Evolutionary conservation across 116 monocot species (phyloP).

Genomic region (Cymodocea nodosa): DNA sequence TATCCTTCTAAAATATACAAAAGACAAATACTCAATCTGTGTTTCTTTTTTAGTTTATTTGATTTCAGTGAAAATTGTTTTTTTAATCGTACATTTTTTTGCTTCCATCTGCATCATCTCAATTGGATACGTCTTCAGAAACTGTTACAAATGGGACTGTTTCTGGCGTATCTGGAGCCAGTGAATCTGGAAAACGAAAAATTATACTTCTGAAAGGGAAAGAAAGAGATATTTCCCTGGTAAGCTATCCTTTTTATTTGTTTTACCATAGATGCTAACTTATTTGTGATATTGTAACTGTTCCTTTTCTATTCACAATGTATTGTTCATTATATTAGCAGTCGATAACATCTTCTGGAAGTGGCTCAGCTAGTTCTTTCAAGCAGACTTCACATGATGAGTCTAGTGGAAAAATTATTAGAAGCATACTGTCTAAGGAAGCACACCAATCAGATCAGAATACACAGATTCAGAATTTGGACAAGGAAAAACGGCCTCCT

Average conservation of each 20-base stretch:
- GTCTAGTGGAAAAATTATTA: conserved; percentile 55
- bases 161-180: conserved; percentile 18
- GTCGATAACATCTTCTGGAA: conserved; percentile 15
- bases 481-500: conserved; percentile 49
- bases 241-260: conserved; percentile 9
- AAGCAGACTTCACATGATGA: conserved; percentile 38
- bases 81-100: too few species aligned
- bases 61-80: too few species aligned
- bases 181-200: conserved; percentile 50
- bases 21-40: too few species aligned
- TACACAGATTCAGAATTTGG: conserved; percentile 12
- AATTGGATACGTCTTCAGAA: conserved; percentile 7
- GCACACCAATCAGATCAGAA: conserved; percentile 28
- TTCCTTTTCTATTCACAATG: not conserved
- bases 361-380: conserved; percentile 17
- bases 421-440: conserved; percentile 66
- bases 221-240: conserved; percentile 51
- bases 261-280: not conserved
- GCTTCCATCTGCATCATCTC: too few species aligned
- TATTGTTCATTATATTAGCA: conserved; percentile 25
- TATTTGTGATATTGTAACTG: not conserved
- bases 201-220: conserved; percentile 60
- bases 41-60: too few species aligned
- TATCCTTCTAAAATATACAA: too few species aligned
- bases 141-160: conserved; percentile 20